These are phyloP conservation scores for Geranomyces variabilis DNA, from an alignment of 192 early-diverging fungal genomes.

Conservation along the genomic window DNA sequence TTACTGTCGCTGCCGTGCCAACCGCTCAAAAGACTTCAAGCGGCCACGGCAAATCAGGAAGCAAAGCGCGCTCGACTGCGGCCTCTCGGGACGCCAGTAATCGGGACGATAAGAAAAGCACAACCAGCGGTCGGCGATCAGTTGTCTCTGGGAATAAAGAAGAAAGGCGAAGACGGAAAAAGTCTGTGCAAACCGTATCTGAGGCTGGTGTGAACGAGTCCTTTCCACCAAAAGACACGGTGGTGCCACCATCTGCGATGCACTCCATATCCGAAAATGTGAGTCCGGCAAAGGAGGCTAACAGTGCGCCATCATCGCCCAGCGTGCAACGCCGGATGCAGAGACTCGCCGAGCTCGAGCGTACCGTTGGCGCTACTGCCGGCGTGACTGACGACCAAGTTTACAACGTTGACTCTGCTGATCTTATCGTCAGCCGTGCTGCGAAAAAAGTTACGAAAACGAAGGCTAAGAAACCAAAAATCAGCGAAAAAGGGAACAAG, in stretches of 20 bases:
- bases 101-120: slow-evolving; percentile 15
- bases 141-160: slow-evolving; percentile 14
- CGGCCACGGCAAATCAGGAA: not conserved
- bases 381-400: not conserved
- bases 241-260: not conserved
- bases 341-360: slow-evolving; percentile 24
- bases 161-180: slow-evolving; percentile 14
- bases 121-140: slow-evolving; percentile 17
- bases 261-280: not conserved
- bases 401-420: slow-evolving; percentile 17
- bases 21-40: not conserved
- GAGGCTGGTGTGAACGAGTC: not conserved
- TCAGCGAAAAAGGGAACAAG: not conserved
- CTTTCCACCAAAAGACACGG: not conserved
- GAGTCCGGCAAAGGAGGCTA: not conserved
- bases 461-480: slow-evolving; percentile 24
- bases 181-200: not conserved
- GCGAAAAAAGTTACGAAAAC: slow-evolving; percentile 24
- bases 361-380: slow-evolving; percentile 8
- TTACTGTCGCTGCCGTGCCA: slow-evolving; percentile 24
- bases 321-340: slow-evolving; percentile 16
- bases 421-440: slow-evolving; percentile 29
- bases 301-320: not conserved
- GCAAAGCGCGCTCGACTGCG: slow-evolving; percentile 10
- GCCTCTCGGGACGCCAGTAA: slow-evolving; percentile 5